Percentiles rank a stretch among this genome's conserved stretches.
These are phyloP conservation scores for Talaromyces sp. DNA, from an alignment of 2,329 filamentous ascomycete species.

Conservation along the genomic window DNA sequence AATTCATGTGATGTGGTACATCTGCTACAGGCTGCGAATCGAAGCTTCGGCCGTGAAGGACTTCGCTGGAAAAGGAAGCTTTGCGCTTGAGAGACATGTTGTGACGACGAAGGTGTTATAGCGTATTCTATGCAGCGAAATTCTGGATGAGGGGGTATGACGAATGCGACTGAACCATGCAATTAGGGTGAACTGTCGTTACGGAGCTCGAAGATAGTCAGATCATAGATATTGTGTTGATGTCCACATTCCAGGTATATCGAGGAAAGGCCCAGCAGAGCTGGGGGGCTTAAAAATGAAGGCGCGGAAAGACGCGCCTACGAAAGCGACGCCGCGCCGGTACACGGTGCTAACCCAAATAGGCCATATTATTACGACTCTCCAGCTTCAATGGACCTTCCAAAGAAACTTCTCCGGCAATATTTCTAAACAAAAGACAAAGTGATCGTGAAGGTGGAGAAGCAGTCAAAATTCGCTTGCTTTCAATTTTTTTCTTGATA, in stretches of 20 bases:
- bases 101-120: neutral
- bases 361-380: neutral
- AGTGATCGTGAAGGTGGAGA: too few species aligned
- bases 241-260: constrained; percentile 1
- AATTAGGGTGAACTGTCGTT: neutral
- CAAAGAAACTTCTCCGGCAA: neutral
- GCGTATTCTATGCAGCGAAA: neutral
- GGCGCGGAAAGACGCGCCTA: constrained; percentile 9
- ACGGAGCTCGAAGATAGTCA: neutral
- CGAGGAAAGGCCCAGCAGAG: neutral
- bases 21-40: constrained; percentile 25
- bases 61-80: constrained; percentile 48
- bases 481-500: too few species aligned
- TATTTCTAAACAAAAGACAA: neutral
- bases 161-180: neutral
- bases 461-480: too few species aligned
- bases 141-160: neutral
- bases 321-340: neutral
- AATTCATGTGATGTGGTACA: constrained; percentile 46
- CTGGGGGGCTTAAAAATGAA: neutral
- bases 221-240: neutral
- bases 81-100: constrained; percentile 60
- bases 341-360: neutral
- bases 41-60: constrained; percentile 30
- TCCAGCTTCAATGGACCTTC: neutral